These are phyloP conservation scores for Asterionellopsis glacialis DNA, from an alignment of 108 stramenopile genomes.

Conservation along the genomic window DNA sequence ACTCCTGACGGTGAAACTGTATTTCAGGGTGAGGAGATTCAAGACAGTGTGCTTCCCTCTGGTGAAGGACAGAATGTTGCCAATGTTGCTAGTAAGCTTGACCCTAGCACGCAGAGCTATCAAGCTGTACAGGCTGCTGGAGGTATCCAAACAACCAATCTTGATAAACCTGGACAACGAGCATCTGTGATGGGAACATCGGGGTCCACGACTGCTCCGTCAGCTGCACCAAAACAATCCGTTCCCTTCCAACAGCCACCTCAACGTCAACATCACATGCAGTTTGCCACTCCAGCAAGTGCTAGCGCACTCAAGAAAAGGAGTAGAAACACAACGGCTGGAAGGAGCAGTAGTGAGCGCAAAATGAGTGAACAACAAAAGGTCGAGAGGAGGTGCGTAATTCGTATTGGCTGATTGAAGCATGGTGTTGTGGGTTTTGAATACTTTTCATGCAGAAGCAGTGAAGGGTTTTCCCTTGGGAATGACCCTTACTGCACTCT, in stretches of 20 bases:
- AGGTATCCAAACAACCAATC: conserved; percentile 69
- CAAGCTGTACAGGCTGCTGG: conserved; percentile 63
- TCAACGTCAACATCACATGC: conserved; percentile 77
- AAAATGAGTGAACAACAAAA: conserved; percentile 71
- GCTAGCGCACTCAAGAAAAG: not conserved
- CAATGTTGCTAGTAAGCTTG: conserved; percentile 24
- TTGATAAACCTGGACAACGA: conserved; percentile 45
- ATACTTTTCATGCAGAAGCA: too few species aligned
- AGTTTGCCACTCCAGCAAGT: conserved; percentile 52
- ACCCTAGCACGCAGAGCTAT: conserved; percentile 27
- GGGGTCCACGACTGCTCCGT: conserved; percentile 8
- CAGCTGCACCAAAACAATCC: too few species aligned
- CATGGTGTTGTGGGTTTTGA: too few species aligned
- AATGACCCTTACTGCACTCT: too few species aligned
- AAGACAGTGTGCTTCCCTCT: conserved; percentile 26
- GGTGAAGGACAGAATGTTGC: conserved; percentile 45
- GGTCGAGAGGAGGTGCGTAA: conserved; percentile 62
- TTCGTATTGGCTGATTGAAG: not conserved
- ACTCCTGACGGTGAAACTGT: conserved; percentile 85
- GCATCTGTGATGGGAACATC: conserved; percentile 55
- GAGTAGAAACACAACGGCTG: conserved; percentile 1
- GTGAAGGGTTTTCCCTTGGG: too few species aligned
- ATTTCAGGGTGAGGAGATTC: conserved; percentile 65
- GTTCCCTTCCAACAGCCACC: conserved; percentile 71
- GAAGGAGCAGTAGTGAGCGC: conserved; percentile 26